Conservation (phyloP, 768 basidiomycete genomes). For the Tylopilus sp. region DNA sequence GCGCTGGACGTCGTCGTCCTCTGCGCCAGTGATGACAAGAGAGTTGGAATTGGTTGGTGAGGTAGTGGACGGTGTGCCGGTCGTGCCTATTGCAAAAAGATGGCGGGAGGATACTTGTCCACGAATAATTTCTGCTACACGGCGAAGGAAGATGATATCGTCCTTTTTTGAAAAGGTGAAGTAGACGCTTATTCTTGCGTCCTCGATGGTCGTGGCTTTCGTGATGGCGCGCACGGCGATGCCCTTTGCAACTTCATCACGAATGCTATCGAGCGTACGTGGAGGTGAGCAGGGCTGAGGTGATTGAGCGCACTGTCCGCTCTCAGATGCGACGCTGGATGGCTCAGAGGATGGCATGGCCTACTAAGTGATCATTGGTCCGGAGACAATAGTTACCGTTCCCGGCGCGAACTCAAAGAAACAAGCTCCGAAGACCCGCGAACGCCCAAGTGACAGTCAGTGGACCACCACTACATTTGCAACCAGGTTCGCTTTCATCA, state of each 20-base stretch:
- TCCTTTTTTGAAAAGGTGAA: slow-evolving; percentile 56
- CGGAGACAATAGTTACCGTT: no score
- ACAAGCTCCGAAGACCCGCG: no score
- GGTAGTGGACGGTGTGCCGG: slow-evolving; percentile 34
- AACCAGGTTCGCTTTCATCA: no score
- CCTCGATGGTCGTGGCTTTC: slow-evolving; percentile 48
- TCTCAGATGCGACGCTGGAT: slow-evolving; percentile 13
- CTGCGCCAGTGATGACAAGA: slow-evolving; percentile 58
- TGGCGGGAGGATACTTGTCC: slow-evolving; percentile 41
- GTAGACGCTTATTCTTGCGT: slow-evolving; percentile 56
- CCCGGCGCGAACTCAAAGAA: no score
- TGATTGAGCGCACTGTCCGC: neutral
- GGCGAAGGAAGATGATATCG: slow-evolving; percentile 54
- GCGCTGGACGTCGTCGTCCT: slow-evolving; percentile 55
- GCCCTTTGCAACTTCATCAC: slow-evolving; percentile 55
- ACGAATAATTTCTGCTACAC: slow-evolving; percentile 48
- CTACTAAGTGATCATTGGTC: neutral
- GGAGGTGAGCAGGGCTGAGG: neutral
- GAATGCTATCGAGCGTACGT: slow-evolving; percentile 58
- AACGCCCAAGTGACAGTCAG: no score
- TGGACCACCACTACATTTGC: no score
- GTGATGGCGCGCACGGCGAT: slow-evolving; percentile 54
- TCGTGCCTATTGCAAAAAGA: slow-evolving; percentile 55
- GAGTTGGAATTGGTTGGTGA: slow-evolving; percentile 33
- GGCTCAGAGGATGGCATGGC: slow-evolving; percentile 27